phyloP scores from a whole-genome alignment of 2,329 filamentous ascomycete species.

The Talaromyces sp. region DNA sequence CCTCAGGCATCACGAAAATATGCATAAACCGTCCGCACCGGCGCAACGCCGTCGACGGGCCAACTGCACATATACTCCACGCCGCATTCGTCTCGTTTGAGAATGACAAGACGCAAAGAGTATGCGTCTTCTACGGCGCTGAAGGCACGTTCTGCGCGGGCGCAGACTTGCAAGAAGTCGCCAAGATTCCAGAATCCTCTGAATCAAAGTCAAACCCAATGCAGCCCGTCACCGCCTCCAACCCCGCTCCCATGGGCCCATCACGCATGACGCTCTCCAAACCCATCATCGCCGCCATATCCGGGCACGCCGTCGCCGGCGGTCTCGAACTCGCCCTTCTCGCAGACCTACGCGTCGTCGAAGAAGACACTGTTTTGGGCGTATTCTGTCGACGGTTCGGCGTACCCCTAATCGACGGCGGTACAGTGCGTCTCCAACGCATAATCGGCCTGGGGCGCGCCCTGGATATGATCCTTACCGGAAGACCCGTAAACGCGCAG shows the following conservation, averaged over 20 bases:
- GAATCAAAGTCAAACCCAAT: slow-evolving; percentile 13
- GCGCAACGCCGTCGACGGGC: slow-evolving; percentile 48
- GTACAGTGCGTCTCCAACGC: slow-evolving; percentile 48
- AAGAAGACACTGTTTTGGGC: slow-evolving; percentile 50
- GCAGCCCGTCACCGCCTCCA: slow-evolving; percentile 30
- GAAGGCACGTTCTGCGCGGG: slow-evolving; percentile 49
- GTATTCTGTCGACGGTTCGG: slow-evolving; percentile 52
- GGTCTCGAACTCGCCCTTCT: slow-evolving; percentile 49
- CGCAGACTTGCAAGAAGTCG: slow-evolving; percentile 46
- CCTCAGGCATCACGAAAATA: slow-evolving; percentile 48
- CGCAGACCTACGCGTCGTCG: slow-evolving; percentile 49
- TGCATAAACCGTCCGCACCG: slow-evolving; percentile 47
- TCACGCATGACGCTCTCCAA: slow-evolving; percentile 47
- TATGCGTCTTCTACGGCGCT: slow-evolving; percentile 46
- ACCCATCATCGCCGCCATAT: slow-evolving; percentile 47
- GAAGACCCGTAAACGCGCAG: slow-evolving; percentile 41
- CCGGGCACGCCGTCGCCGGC: slow-evolving; percentile 50
- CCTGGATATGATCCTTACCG: slow-evolving; percentile 53
- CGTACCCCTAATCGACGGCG: slow-evolving; percentile 48
- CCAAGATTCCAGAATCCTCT: slow-evolving; percentile 12
- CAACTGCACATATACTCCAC: slow-evolving; percentile 45
- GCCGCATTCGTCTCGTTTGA: slow-evolving; percentile 47
- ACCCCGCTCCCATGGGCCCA: slow-evolving; percentile 48
- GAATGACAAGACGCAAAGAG: slow-evolving; percentile 44
- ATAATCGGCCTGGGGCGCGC: slow-evolving; percentile 50